Evolutionary conservation across 202 grass and related monocot species (phyloP).

Genomic region (Eragrostis tef): DNA sequence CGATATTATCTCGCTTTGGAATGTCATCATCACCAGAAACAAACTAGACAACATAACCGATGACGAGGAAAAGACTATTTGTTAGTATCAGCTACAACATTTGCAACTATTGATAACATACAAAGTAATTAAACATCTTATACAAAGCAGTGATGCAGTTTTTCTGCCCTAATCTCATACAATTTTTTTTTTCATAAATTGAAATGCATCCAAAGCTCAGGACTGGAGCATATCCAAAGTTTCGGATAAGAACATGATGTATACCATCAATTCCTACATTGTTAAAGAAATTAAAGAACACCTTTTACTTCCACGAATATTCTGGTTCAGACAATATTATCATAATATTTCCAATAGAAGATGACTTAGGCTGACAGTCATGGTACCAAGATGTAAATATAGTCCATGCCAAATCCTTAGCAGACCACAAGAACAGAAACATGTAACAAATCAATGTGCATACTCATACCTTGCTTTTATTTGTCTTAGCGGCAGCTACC

Average conservation of each 20-base stretch:
- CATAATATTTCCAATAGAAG: not conserved
- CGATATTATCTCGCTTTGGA: slow-evolving; percentile 91
- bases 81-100: not conserved
- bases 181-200: not conserved
- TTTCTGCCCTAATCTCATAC: not conserved
- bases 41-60: slow-evolving; percentile 53
- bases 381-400: not conserved
- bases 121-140: not conserved
- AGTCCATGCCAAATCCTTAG: not conserved
- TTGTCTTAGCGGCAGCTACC: slow-evolving; percentile 54
- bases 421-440: slow-evolving; percentile 1
- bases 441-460: not conserved
- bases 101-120: slow-evolving; percentile 1
- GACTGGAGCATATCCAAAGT: not conserved
- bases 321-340: not conserved
- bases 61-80: not conserved
- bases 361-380: not conserved
- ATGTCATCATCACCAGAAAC: slow-evolving; percentile 91
- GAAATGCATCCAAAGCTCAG: not conserved
- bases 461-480: slow-evolving; percentile 73
- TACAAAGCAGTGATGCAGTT: not conserved
- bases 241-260: not conserved
- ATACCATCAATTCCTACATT: not conserved
- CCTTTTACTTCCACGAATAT: not conserved
- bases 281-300: no score